A percentile compares a stretch with the other conserved stretches of the same genome.
These are phyloP conservation scores for Closterium sp. DNA, from an alignment of 139 green algal genomes.

Conservation along the genomic window DNA sequence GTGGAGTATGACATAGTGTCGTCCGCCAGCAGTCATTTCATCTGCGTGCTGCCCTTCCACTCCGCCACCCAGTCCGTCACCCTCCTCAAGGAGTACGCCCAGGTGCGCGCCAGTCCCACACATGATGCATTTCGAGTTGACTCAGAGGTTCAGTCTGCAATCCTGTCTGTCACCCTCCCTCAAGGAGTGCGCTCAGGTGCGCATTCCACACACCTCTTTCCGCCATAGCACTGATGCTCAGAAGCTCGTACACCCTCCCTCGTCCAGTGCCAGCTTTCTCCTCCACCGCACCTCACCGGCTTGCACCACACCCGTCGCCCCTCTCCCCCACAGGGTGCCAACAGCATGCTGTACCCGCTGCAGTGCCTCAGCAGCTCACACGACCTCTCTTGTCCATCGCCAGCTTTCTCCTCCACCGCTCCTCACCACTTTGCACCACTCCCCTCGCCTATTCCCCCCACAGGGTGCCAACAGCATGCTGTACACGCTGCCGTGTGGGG, in stretches of 20 bases:
- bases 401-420: background rate
- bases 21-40: conserved; percentile 14
- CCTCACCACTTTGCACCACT: background rate
- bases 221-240: background rate
- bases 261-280: too few species aligned
- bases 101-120: conserved; percentile 7
- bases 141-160: background rate
- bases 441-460: too few species aligned
- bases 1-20: conserved; percentile 37
- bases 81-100: conserved; percentile 19
- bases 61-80: conserved; percentile 23
- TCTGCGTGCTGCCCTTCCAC: conserved; percentile 25
- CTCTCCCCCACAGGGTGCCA: conserved; percentile 13
- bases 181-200: conserved; percentile 26
- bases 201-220: too few species aligned
- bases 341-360: conserved; percentile 9
- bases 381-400: background rate
- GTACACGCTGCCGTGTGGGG: conserved; percentile 27
- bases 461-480: conserved; percentile 17
- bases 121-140: background rate
- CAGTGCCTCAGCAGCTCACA: conserved; percentile 10
- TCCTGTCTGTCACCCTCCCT: conserved; percentile 27
- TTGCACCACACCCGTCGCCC: too few species aligned
- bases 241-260: background rate
- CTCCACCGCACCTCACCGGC: too few species aligned